Evolutionary conservation across 768 basidiomycete species (phyloP).

Genomic region (Russula compacta): DNA sequence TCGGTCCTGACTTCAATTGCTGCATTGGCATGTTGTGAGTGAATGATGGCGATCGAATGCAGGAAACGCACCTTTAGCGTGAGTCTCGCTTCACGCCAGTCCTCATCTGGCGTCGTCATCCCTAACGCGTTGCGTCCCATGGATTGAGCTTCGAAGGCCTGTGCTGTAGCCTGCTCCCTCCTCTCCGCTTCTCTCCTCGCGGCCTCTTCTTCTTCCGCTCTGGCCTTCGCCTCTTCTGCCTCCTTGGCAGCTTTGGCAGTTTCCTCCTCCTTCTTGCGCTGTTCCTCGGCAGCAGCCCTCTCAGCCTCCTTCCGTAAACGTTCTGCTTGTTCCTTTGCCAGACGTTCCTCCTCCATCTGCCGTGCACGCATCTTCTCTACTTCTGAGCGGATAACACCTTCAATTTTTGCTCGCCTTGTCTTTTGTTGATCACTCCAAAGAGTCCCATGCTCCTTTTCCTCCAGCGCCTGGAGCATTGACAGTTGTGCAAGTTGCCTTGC

Average conservation of each 20-base stretch:
- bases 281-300: constrained; percentile 22
- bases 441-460: constrained; percentile 37
- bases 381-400: constrained; percentile 51
- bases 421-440: constrained; percentile 39
- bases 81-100: constrained; percentile 53
- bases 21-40: constrained; percentile 26
- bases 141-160: constrained; percentile 31
- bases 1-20: constrained; percentile 54
- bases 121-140: constrained; percentile 38
- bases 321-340: constrained; percentile 41
- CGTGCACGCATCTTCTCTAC: constrained; percentile 47
- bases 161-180: constrained; percentile 29
- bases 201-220: constrained; percentile 30
- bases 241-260: constrained; percentile 21
- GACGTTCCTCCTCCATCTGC: constrained; percentile 51
- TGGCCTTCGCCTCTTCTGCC: constrained; percentile 21
- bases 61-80: constrained; percentile 40
- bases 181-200: constrained; percentile 26
- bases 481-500: constrained; percentile 36
- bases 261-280: constrained; percentile 24
- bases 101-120: constrained; percentile 46
- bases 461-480: constrained; percentile 36
- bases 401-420: constrained; percentile 47
- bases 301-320: constrained; percentile 29
- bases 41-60: constrained; percentile 12